Conservation (phyloP, 305 asterid genomes). For the Galium porrigens region DNA sequence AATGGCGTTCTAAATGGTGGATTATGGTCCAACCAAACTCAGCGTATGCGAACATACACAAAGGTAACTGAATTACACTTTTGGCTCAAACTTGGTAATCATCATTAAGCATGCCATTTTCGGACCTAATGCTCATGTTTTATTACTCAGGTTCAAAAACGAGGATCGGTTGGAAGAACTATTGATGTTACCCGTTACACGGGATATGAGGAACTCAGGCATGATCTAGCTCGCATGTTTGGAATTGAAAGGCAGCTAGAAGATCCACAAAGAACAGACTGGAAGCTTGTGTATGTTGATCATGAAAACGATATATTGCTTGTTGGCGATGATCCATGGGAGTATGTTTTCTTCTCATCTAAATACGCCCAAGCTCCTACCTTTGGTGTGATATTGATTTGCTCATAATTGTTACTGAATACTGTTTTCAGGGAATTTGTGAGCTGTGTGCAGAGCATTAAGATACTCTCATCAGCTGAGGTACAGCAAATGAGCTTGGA, state of each 20-base stretch:
- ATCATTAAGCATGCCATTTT: neutral
- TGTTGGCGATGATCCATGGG: conserved; percentile 99
- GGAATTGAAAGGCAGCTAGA: conserved; percentile 77
- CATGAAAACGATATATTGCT: conserved; percentile 84
- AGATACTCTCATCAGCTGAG: conserved; percentile 71
- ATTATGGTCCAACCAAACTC: conserved; percentile 72
- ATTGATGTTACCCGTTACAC: conserved; percentile 76
- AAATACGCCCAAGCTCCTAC: neutral
- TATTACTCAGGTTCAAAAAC: conserved; percentile 68
- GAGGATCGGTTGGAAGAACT: conserved; percentile 94
- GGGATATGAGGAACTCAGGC: conserved; percentile 77
- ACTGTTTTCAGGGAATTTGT: conserved; percentile 61
- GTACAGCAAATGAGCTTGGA: conserved; percentile 91
- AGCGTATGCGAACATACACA: conserved; percentile 85
- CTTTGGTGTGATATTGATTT: neutral
- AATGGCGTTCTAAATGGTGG: conserved; percentile 43
- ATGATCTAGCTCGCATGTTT: conserved; percentile 88
- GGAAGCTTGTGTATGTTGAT: conserved; percentile 95
- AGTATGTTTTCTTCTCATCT: conserved; percentile 39
- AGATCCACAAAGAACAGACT: conserved; percentile 72
- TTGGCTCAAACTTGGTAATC: no score
- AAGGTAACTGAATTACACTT: conserved; percentile 31
- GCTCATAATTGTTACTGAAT: neutral
- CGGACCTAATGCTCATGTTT: conserved; percentile 10
- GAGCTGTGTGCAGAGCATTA: conserved; percentile 85